Conservation (phyloP, 768 basidiomycete species). For the Coprinopsis cinerea region DNA sequence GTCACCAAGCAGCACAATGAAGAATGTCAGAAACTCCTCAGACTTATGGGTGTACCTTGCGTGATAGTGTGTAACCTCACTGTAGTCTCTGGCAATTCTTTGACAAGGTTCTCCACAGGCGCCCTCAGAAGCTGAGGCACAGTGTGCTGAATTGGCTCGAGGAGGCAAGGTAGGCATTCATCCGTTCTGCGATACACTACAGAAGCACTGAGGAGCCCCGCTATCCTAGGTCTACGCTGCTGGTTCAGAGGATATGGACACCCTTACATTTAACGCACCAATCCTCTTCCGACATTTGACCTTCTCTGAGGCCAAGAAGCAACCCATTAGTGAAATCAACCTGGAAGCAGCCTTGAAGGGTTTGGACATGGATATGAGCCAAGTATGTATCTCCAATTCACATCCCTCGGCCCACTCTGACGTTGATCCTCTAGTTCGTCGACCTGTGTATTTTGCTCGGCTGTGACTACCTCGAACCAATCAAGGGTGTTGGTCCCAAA, state of each 20-base stretch:
- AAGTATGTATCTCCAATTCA: slow-evolving; percentile 37
- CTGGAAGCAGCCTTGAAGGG: slow-evolving; percentile 81
- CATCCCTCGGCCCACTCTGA: background rate
- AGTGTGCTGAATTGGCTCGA: slow-evolving; percentile 96
- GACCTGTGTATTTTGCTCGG: slow-evolving; percentile 95
- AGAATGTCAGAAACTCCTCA: slow-evolving; percentile 82
- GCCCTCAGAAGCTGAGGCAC: slow-evolving; percentile 97
- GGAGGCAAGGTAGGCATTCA: slow-evolving; percentile 68
- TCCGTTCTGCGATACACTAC: background rate
- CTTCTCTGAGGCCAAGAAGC: slow-evolving; percentile 96
- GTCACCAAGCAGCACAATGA: slow-evolving; percentile 96
- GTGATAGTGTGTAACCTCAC: slow-evolving; percentile 58
- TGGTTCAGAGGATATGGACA: slow-evolving; percentile 99
- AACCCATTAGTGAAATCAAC: slow-evolving; percentile 90
- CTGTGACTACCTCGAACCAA: slow-evolving; percentile 99
- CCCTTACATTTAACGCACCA: slow-evolving; percentile 90
- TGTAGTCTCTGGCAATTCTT: background rate
- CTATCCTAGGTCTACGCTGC: slow-evolving; percentile 81
- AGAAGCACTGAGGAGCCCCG: background rate
- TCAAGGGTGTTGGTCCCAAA: slow-evolving; percentile 94
- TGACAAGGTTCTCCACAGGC: slow-evolving; percentile 47
- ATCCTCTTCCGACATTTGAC: slow-evolving; percentile 93
- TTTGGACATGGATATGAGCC: slow-evolving; percentile 87
- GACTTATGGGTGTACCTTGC: slow-evolving; percentile 95
- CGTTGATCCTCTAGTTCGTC: slow-evolving; percentile 61